Conservation (phyloP, 176 grass and related monocot genomes). For the Carex parvula region DNA sequence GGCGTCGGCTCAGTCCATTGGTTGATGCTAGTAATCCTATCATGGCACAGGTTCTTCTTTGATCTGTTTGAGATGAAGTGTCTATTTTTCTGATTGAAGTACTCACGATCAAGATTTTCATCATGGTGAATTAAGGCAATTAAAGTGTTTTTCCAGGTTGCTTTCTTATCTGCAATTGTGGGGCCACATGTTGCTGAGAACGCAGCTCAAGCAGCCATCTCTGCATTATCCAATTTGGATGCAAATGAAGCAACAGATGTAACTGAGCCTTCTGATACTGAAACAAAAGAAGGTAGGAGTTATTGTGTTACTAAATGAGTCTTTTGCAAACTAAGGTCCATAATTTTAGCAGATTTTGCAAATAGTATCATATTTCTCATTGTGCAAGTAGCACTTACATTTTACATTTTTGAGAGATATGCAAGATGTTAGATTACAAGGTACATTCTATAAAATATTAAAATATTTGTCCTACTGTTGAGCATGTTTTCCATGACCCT, state of each 20-base stretch:
- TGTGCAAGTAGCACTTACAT: background rate
- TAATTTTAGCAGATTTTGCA: background rate
- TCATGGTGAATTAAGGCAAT: constrained; percentile 17
- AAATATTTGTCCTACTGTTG: background rate
- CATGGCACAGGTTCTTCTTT: constrained; percentile 70
- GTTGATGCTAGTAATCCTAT: constrained; percentile 95
- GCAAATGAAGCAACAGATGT: constrained; percentile 17
- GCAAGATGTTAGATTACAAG: background rate
- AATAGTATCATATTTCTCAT: background rate
- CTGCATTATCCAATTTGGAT: constrained; percentile 50
- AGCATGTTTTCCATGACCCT: background rate
- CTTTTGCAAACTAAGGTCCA: background rate
- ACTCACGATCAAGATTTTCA: background rate
- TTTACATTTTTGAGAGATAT: background rate
- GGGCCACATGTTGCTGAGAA: constrained; percentile 60
- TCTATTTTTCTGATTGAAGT: background rate
- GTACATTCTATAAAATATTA: background rate
- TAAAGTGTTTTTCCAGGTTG: constrained; percentile 56
- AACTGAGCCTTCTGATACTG: constrained; percentile 33
- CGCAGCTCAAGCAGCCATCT: constrained; percentile 72
- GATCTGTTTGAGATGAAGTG: constrained; percentile 9
- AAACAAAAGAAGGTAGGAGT: constrained; percentile 51
- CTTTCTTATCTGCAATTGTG: constrained; percentile 84
- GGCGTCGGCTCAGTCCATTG: constrained; percentile 57
- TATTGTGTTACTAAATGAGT: background rate